A percentile compares a stretch with the other conserved stretches of the same genome.
Conservation (phyloP, 2,329 filamentous ascomycete genomes). For the Trichoderma sp. region DNA sequence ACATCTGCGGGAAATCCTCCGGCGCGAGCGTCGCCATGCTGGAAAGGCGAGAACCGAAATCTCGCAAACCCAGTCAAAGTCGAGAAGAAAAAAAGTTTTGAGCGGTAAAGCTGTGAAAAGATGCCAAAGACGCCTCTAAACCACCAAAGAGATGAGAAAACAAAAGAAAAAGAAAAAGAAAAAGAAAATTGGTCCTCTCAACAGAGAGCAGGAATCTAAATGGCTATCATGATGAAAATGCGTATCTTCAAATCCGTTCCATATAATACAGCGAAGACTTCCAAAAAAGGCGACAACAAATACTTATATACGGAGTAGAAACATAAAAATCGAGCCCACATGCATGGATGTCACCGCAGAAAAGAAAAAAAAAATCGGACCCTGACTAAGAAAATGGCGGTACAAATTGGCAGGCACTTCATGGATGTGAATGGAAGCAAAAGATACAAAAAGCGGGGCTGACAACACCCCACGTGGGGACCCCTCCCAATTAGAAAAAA, state of each 20-base stretch:
- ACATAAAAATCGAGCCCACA: neutral
- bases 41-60: neutral
- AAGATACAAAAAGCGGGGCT: neutral
- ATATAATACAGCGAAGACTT: neutral
- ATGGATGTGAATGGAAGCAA: neutral
- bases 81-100: neutral
- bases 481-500: neutral
- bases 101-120: neutral
- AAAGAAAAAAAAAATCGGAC: neutral
- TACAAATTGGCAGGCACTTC: neutral
- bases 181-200: neutral
- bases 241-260: neutral
- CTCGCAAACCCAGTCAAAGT: neutral
- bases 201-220: neutral
- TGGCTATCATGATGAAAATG: slow-evolving; percentile 6
- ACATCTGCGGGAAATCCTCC: slow-evolving; percentile 75
- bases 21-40: slow-evolving; percentile 34
- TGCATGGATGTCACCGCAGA: slow-evolving; percentile 6
- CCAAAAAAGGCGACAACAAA: neutral
- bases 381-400: neutral
- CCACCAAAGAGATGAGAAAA: neutral
- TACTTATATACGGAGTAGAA: neutral
- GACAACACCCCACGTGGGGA: slow-evolving; percentile 8
- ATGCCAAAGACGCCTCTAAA: neutral
- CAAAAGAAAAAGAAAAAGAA: neutral